These are phyloP conservation scores for Boechera retrofracta DNA, from an alignment of 345 rosid genomes.

Conservation along the genomic window DNA sequence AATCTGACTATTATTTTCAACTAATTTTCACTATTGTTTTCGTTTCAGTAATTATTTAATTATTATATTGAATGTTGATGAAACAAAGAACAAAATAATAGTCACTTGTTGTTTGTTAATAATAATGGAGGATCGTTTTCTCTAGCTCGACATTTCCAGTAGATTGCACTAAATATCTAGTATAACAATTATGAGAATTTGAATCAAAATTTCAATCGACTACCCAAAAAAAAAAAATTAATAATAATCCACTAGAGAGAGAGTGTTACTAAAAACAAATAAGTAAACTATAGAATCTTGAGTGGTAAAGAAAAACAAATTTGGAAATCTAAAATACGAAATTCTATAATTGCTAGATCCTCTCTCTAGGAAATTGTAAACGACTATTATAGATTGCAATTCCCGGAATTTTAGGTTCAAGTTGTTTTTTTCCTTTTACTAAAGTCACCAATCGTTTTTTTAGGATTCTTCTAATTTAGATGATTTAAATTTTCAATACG, in stretches of 20 bases:
- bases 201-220: too few species aligned
- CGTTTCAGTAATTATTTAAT: slow-evolving; percentile 2
- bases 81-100: slow-evolving; percentile 13
- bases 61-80: slow-evolving; percentile 8
- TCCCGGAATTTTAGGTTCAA: slow-evolving; percentile 35
- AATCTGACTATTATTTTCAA: slow-evolving; percentile 26
- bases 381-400: not conserved
- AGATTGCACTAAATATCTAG: too few species aligned
- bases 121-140: slow-evolving; percentile 13
- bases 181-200: not conserved
- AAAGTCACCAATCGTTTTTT: slow-evolving; percentile 33
- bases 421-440: slow-evolving; percentile 13
- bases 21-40: slow-evolving; percentile 14
- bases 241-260: not conserved
- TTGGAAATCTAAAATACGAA: not conserved
- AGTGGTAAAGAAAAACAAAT: not conserved
- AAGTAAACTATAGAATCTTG: not conserved
- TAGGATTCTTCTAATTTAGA: slow-evolving; percentile 25
- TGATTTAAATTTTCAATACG: not conserved
- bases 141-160: not conserved
- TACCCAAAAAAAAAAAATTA: too few species aligned
- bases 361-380: slow-evolving; percentile 6
- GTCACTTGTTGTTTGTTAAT: slow-evolving; percentile 35
- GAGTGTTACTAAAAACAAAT: not conserved
- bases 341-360: slow-evolving; percentile 22